Conservation (phyloP, 495 filamentous ascomycete species). For the Penicillium waksmanii region DNA sequence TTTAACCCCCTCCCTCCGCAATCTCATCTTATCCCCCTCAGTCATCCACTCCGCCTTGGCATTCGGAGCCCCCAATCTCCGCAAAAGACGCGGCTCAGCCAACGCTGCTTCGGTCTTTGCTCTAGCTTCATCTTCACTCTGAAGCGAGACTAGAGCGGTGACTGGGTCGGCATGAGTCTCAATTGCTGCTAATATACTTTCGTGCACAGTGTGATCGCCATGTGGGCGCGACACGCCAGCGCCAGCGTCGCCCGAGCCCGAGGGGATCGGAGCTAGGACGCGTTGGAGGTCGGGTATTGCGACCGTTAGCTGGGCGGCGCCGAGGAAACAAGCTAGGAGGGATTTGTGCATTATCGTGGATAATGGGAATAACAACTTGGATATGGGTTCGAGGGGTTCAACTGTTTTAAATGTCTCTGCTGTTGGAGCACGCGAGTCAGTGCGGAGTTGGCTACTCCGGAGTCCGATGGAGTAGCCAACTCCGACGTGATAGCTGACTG, state of each 20-base stretch:
- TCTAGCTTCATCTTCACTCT: neutral
- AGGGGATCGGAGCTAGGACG: conserved; percentile 9
- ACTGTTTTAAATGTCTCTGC: neutral
- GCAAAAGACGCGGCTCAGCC: conserved; percentile 13
- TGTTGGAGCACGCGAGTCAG: neutral
- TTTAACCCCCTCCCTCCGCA: conserved; percentile 14
- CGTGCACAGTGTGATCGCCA: conserved; percentile 5
- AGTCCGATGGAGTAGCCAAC: too few species aligned
- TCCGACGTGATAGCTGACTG: neutral
- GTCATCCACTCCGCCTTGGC: conserved; percentile 17
- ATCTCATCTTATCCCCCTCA: conserved; percentile 19
- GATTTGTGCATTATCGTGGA: neutral
- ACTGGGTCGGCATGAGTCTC: conserved; percentile 16
- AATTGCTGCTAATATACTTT: conserved; percentile 9
- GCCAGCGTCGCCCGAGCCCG: neutral
- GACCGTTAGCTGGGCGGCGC: neutral
- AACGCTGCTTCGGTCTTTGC: neutral
- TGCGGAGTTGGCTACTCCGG: neutral
- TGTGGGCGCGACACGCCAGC: neutral
- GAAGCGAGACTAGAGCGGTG: conserved; percentile 2
- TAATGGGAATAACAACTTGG: neutral
- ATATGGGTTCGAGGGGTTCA: neutral
- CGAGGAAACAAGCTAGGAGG: neutral
- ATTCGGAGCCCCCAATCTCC: neutral
- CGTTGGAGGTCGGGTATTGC: conserved; percentile 9